A percentile compares a stretch with the other conserved stretches of the same genome.
phyloP scores from a whole-genome alignment of 345 rosid species.

The Erysimum cheiranthoides region DNA sequence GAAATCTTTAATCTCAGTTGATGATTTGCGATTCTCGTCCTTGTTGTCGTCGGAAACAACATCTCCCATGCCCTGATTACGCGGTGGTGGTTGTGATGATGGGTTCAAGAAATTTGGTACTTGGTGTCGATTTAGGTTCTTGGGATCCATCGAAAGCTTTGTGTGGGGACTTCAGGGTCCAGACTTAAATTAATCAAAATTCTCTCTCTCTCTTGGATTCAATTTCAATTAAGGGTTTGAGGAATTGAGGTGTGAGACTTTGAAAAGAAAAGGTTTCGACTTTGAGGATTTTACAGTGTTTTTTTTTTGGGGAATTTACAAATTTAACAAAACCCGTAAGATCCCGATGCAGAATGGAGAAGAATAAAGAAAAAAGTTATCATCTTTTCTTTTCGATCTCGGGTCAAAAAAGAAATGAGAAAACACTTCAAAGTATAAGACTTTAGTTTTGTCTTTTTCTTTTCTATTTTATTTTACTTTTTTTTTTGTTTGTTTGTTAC shows the following conservation, averaged over 20 bases:
- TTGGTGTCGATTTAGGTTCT: constrained; percentile 50
- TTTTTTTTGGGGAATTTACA: constrained; percentile 17
- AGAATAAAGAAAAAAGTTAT: constrained; percentile 39
- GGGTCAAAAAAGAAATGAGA: constrained; percentile 44
- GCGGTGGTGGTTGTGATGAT: constrained; percentile 52
- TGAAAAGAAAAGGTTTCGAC: constrained; percentile 59
- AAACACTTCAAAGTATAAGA: constrained; percentile 34
- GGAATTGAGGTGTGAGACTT: constrained; percentile 46
- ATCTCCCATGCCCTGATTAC: constrained; percentile 42
- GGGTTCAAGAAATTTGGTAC: constrained; percentile 69
- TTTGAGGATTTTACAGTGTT: constrained; percentile 62
- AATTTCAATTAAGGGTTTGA: constrained; percentile 37
- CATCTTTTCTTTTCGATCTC: constrained; percentile 34
- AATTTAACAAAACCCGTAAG: constrained; percentile 35
- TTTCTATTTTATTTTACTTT: not conserved
- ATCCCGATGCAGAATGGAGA: constrained; percentile 48
- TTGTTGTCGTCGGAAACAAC: constrained; percentile 39
- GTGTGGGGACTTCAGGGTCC: constrained; percentile 54
- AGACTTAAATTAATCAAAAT: constrained; percentile 28
- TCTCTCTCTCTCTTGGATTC: constrained; percentile 19
- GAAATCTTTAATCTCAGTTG: constrained; percentile 74
- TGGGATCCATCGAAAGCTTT: constrained; percentile 49
- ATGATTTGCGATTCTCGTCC: constrained; percentile 51
- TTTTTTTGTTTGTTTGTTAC: constrained; percentile 2
- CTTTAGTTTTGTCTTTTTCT: constrained; percentile 45